Evolutionary conservation across 768 basidiomycete genomes (phyloP).

Genomic region (Pleurotus giganteus): DNA sequence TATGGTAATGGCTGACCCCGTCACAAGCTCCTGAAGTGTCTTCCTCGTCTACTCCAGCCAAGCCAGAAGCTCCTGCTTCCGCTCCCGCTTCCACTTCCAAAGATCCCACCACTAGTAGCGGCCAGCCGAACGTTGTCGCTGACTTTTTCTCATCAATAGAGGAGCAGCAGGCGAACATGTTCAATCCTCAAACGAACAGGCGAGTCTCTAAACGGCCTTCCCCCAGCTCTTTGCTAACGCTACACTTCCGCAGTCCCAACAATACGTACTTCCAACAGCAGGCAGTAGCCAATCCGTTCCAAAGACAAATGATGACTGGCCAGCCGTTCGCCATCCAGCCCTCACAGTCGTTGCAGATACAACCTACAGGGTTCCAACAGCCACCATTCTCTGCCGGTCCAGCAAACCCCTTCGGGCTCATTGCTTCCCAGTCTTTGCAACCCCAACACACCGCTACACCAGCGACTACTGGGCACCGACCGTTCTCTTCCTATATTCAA

Average conservation of each 20-base stretch:
- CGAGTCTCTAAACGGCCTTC: constrained; percentile 21
- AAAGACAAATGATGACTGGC: constrained; percentile 50
- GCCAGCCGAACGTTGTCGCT: constrained; percentile 42
- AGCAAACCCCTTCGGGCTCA: constrained; percentile 52
- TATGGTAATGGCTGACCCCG: background rate
- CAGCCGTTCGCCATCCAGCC: constrained; percentile 43
- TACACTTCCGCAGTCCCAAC: constrained; percentile 36
- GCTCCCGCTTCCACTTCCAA: constrained; percentile 9
- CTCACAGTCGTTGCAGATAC: constrained; percentile 40
- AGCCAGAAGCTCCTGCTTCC: constrained; percentile 14
- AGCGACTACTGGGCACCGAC: constrained; percentile 34
- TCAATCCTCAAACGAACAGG: constrained; percentile 64
- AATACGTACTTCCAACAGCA: constrained; percentile 56
- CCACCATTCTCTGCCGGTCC: constrained; percentile 22
- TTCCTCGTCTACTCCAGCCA: background rate
- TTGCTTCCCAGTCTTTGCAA: constrained; percentile 29
- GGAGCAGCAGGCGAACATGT: constrained; percentile 70
- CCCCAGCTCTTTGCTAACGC: background rate
- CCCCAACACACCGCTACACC: constrained; percentile 31
- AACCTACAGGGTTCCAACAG: constrained; percentile 57
- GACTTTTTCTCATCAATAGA: constrained; percentile 95
- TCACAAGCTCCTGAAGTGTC: background rate
- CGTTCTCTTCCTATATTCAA: constrained; percentile 55
- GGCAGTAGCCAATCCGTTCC: constrained; percentile 75
- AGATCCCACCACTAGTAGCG: constrained; percentile 15